These are phyloP conservation scores for Colletotrichum lentis DNA, from an alignment of 2,329 filamentous ascomycete genomes.

Conservation along the genomic window DNA sequence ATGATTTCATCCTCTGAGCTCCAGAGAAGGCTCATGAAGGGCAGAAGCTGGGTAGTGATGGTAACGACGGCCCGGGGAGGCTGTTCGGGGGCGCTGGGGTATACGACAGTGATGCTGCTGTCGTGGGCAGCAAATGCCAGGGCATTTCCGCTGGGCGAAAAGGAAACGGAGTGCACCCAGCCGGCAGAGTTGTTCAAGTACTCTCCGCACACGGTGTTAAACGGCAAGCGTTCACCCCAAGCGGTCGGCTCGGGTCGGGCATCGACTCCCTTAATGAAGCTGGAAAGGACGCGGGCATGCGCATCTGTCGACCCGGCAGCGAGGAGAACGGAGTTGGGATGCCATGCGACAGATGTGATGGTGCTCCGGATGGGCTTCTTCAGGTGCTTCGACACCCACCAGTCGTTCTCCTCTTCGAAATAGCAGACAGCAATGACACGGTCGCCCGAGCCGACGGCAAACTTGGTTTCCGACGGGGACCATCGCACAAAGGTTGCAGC, in stretches of 20 bases:
- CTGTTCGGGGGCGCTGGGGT: conserved; percentile 89
- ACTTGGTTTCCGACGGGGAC: conserved; percentile 96
- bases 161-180: conserved; percentile 93
- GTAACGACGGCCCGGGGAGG: conserved; percentile 89
- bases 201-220: conserved; percentile 98
- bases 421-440: conserved; percentile 97
- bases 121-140: conserved; percentile 95
- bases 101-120: conserved; percentile 95
- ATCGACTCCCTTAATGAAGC: conserved; percentile 96
- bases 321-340: conserved; percentile 94
- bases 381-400: conserved; percentile 99
- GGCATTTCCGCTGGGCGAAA: conserved; percentile 91
- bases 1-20: conserved; percentile 91
- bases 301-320: conserved; percentile 97
- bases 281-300: conserved; percentile 92
- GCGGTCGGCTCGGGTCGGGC: conserved; percentile 82
- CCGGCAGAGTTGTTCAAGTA: conserved; percentile 95
- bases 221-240: conserved; percentile 95
- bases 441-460: conserved; percentile 95
- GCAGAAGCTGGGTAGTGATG: conserved; percentile 87
- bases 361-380: conserved; percentile 99
- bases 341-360: conserved; percentile 94
- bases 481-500: conserved; percentile 97
- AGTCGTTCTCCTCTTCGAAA: conserved; percentile 99
- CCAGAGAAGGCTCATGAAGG: conserved; percentile 94